phyloP scores from a whole-genome alignment of 495 filamentous ascomycete genomes.

The Penicillium paxilli region DNA sequence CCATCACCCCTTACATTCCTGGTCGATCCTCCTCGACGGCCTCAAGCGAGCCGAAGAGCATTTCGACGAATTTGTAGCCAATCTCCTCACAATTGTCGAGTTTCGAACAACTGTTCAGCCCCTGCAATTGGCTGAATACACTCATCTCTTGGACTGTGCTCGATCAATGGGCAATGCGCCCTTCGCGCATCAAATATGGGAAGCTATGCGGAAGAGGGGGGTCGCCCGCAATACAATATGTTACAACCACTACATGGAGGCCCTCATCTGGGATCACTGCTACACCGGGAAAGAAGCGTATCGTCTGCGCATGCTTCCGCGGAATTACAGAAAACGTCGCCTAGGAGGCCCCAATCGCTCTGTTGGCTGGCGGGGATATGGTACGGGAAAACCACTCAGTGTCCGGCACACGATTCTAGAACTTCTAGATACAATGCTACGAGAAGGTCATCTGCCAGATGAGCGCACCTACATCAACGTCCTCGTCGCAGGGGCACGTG shows the following conservation, averaged over 20 bases:
- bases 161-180: conserved; percentile 44
- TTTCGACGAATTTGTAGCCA: conserved; percentile 40
- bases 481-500: conserved; percentile 55
- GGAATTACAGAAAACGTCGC: conserved; percentile 29
- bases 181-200: conserved; percentile 54
- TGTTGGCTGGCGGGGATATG: conserved; percentile 32
- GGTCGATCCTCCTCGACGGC: conserved; percentile 26
- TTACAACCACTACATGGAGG: conserved; percentile 59
- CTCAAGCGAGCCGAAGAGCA: conserved; percentile 28
- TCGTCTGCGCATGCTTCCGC: conserved; percentile 41
- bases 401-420: conserved; percentile 33
- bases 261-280: conserved; percentile 42
- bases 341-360: conserved; percentile 9
- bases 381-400: conserved; percentile 28
- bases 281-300: conserved; percentile 38
- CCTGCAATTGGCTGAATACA: conserved; percentile 51
- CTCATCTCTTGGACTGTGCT: conserved; percentile 56
- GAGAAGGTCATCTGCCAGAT: conserved; percentile 44
- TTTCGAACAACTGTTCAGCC: conserved; percentile 25
- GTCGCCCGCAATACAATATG: conserved; percentile 50
- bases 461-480: conserved; percentile 57
- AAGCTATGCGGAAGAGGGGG: conserved; percentile 36
- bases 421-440: conserved; percentile 53
- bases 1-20: conserved; percentile 46
- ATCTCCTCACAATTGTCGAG: conserved; percentile 37